Evolutionary conservation across 257 asterid species (phyloP).

Genomic region (Solanum bulbocastanum): DNA sequence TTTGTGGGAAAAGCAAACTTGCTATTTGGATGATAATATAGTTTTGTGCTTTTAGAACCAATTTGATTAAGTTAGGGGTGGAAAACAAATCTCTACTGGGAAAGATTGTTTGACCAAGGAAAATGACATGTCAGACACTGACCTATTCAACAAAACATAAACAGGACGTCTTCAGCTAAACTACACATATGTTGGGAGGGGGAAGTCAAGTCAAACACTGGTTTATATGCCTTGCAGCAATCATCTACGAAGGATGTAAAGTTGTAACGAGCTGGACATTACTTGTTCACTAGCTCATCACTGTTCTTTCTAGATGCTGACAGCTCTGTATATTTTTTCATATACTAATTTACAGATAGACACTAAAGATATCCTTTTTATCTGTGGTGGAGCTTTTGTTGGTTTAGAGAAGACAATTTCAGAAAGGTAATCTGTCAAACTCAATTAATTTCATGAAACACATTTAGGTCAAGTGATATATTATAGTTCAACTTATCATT

Average conservation of each 20-base stretch:
- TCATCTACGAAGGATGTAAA: not conserved
- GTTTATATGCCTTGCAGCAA: not conserved
- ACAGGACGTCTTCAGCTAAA: not conserved
- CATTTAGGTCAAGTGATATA: not conserved
- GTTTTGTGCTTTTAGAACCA: not conserved
- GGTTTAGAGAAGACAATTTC: slow-evolving; percentile 87
- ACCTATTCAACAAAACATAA: not conserved
- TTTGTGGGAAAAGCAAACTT: not conserved
- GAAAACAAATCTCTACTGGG: not conserved
- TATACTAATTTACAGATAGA: slow-evolving; percentile 42
- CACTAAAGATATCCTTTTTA: slow-evolving; percentile 74
- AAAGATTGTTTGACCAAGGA: not conserved
- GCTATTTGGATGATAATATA: not conserved
- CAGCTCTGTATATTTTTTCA: not conserved
- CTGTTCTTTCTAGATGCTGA: not conserved
- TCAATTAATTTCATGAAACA: not conserved
- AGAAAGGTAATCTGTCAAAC: slow-evolving; percentile 50
- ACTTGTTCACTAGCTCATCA: not conserved
- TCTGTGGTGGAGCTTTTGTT: slow-evolving; percentile 93
- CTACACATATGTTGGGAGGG: not conserved
- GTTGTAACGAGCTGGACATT: not conserved
- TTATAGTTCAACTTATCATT: slow-evolving; percentile 6
- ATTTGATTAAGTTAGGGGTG: not conserved
- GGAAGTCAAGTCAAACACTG: not conserved
- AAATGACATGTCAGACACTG: not conserved